Evolutionary conservation across 2,329 filamentous ascomycete genomes (phyloP).

Genomic region (Colletotrichum sp.): DNA sequence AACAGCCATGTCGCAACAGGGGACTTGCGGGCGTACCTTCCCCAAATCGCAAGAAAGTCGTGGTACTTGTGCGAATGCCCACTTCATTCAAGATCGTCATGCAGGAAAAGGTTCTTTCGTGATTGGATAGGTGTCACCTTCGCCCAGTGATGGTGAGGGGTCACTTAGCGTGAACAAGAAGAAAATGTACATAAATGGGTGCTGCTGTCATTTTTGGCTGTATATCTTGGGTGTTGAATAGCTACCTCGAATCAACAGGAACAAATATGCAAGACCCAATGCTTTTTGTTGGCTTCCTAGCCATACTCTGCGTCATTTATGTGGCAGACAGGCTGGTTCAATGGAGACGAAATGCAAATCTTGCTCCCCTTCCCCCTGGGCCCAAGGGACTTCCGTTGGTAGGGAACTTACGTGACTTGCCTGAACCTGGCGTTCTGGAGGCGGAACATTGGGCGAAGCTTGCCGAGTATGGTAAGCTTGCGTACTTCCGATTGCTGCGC

Average conservation of each 20-base stretch:
- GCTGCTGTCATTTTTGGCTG: not conserved
- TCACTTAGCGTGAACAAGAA: not conserved
- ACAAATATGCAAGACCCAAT: not conserved
- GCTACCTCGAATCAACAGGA: not conserved
- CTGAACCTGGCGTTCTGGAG: constrained; percentile 32
- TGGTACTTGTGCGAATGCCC: not conserved
- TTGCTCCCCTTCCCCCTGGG: constrained; percentile 24
- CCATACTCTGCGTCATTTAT: not conserved
- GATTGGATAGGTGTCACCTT: not conserved
- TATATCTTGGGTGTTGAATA: not conserved
- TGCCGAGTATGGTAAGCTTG: constrained; percentile 32
- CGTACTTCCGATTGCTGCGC: not conserved
- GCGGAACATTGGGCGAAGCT: constrained; percentile 37
- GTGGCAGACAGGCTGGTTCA: not conserved
- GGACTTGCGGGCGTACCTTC: not conserved
- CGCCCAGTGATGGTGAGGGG: not conserved
- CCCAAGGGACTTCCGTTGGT: constrained; percentile 43
- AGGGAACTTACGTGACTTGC: constrained; percentile 52
- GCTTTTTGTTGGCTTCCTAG: not conserved
- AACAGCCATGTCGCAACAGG: not conserved
- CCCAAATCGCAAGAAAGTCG: not conserved
- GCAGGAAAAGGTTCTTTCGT: not conserved
- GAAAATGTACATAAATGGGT: not conserved
- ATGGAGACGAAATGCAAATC: not conserved
- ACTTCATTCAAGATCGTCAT: not conserved